Percentiles rank a stretch among this genome's conserved stretches.
phyloP scores from a whole-genome alignment of 176 grass and related monocot species.

The Calamus simplicifolius region DNA sequence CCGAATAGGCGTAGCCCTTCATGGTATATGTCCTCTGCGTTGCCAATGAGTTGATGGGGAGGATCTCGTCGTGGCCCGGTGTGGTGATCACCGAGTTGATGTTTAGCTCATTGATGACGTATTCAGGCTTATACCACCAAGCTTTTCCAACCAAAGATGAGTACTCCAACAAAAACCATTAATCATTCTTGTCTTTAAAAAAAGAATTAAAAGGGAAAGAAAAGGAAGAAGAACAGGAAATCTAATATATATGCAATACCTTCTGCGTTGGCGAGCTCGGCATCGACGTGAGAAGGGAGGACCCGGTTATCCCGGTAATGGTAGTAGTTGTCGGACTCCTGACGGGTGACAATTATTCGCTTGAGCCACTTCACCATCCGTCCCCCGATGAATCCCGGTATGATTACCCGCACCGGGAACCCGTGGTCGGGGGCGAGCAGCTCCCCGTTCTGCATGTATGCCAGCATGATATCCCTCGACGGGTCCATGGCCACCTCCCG shows the following conservation, averaged over 20 bases:
- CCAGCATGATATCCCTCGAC: slow-evolving; percentile 55
- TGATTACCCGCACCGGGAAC: slow-evolving; percentile 63
- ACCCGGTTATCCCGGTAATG: slow-evolving; percentile 83
- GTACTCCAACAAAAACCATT: neutral
- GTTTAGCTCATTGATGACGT: slow-evolving; percentile 91
- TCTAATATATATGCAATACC: slow-evolving; percentile 32
- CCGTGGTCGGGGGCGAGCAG: slow-evolving; percentile 63
- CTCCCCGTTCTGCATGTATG: slow-evolving; percentile 89
- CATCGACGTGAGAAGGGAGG: slow-evolving; percentile 74
- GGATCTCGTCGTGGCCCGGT: slow-evolving; percentile 58
- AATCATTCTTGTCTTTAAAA: too few relatives aligned
- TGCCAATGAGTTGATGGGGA: slow-evolving; percentile 59
- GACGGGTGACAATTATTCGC: slow-evolving; percentile 42
- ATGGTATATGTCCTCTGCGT: slow-evolving; percentile 49
- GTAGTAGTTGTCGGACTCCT: slow-evolving; percentile 84
- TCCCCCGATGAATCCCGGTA: slow-evolving; percentile 68
- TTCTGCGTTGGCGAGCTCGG: slow-evolving; percentile 73
- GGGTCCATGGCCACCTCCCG: slow-evolving; percentile 58
- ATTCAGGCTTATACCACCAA: slow-evolving; percentile 99
- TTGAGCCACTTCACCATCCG: slow-evolving; percentile 92
- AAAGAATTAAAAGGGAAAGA: too few relatives aligned
- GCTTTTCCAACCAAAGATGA: slow-evolving; percentile 27
- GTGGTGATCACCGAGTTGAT: slow-evolving; percentile 86
- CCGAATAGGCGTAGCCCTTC: slow-evolving; percentile 80
- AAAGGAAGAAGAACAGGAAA: too few relatives aligned